Conservation (phyloP, 179 eudicot species). For the Sideroxylon spinosum region DNA sequence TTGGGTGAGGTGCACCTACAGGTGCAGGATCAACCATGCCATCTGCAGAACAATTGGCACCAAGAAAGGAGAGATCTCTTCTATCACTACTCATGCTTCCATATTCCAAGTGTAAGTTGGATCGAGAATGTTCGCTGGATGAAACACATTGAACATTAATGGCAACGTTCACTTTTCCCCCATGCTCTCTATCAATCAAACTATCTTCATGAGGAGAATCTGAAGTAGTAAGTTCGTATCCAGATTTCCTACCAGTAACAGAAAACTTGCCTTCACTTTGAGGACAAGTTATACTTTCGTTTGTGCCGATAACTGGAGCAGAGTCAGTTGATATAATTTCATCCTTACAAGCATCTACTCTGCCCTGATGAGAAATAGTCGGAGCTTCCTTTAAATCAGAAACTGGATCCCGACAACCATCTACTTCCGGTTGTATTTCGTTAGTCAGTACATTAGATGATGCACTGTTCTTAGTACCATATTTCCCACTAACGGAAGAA, state of each 20-base stretch:
- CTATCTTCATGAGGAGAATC: slow-evolving; percentile 15
- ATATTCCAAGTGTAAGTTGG: slow-evolving; percentile 15
- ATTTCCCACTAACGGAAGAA: slow-evolving; percentile 5
- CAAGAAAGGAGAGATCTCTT: slow-evolving; percentile 14
- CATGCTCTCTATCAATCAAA: slow-evolving; percentile 16
- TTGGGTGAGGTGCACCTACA: slow-evolving; percentile 12
- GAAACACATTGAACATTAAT: slow-evolving; percentile 3
- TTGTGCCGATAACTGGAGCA: not conserved
- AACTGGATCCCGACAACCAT: slow-evolving; percentile 8
- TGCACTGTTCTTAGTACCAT: slow-evolving; percentile 10
- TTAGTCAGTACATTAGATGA: slow-evolving; percentile 4
- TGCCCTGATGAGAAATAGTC: slow-evolving; percentile 9
- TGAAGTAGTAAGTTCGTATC: slow-evolving; percentile 11
- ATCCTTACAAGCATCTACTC: slow-evolving; percentile 6
- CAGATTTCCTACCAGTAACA: not conserved
- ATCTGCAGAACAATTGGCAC: slow-evolving; percentile 9
- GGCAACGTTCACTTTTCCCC: not conserved
- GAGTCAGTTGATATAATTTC: slow-evolving; percentile 13
- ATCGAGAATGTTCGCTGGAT: slow-evolving; percentile 10
- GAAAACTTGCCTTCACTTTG: slow-evolving; percentile 1
- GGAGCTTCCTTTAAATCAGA: slow-evolving; percentile 19
- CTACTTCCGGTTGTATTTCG: slow-evolving; percentile 10
- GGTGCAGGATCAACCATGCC: slow-evolving; percentile 12
- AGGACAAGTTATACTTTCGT: not conserved
- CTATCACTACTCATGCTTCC: slow-evolving; percentile 11